Evolutionary conservation across 192 early-diverging fungal species (phyloP).

Genomic region (Umbelopsis vinacea): DNA sequence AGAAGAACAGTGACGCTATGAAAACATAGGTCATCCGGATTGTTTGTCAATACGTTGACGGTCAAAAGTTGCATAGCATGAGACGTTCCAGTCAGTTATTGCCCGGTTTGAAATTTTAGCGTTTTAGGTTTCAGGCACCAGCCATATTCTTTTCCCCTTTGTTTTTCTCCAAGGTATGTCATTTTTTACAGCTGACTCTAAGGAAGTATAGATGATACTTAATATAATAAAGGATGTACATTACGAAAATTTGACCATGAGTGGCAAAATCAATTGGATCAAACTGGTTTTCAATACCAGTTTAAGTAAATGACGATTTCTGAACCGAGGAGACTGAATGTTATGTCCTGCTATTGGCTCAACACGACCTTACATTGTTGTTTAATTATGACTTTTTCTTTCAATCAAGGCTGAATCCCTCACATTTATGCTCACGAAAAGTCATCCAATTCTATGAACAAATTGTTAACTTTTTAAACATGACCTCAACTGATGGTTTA

Average conservation of each 20-base stretch:
- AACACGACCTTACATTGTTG: no score
- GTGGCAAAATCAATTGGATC: no score
- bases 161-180: background rate
- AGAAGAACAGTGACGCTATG: no score
- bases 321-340: no score
- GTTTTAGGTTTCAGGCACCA: background rate
- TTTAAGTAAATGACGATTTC: no score
- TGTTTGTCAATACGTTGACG: background rate
- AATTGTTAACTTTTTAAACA: background rate
- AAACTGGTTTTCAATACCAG: no score
- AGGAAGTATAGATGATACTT: background rate
- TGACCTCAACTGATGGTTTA: background rate
- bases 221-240: background rate
- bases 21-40: background rate
- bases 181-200: background rate
- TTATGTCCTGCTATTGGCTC: no score
- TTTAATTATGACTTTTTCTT: no score
- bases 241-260: no score
- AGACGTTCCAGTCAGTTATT: background rate
- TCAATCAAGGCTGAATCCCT: no score
- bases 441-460: background rate
- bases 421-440: background rate
- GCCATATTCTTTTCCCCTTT: background rate
- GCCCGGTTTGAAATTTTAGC: constrained; percentile 1
- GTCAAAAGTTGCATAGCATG: background rate